Percentiles rank a stretch among this genome's conserved stretches.
Conservation (phyloP, 495 filamentous ascomycete species). For the Penicillium turbatum region DNA sequence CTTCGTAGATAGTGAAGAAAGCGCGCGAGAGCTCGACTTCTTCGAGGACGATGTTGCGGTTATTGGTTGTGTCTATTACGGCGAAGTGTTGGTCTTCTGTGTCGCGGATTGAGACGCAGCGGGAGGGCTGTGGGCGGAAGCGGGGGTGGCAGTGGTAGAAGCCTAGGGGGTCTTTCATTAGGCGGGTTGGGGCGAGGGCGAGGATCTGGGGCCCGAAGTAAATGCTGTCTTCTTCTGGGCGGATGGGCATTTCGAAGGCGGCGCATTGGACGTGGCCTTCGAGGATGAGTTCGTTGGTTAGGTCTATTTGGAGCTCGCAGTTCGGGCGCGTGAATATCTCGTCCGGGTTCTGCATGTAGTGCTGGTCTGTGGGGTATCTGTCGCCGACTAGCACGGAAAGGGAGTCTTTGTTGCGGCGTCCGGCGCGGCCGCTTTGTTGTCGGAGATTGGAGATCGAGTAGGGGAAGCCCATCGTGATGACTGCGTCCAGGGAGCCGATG, state of each 20-base stretch:
- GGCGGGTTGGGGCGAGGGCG: slow-evolving; percentile 67
- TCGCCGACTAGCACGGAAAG: slow-evolving; percentile 90
- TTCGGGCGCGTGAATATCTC: slow-evolving; percentile 96
- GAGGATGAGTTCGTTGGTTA: slow-evolving; percentile 83
- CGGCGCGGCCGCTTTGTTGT: slow-evolving; percentile 92
- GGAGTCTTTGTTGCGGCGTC: slow-evolving; percentile 90
- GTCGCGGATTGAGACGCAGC: slow-evolving; percentile 83
- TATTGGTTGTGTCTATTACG: slow-evolving; percentile 82
- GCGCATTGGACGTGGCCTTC: slow-evolving; percentile 97
- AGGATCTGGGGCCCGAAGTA: slow-evolving; percentile 79
- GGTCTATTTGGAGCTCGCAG: slow-evolving; percentile 79
- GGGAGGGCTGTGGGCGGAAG: slow-evolving; percentile 80
- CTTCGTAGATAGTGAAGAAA: slow-evolving; percentile 95
- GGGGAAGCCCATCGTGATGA: slow-evolving; percentile 90
- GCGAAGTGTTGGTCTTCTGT: slow-evolving; percentile 91
- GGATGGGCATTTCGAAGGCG: slow-evolving; percentile 90
- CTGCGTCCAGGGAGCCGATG: slow-evolving; percentile 92
- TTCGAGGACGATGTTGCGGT: slow-evolving; percentile 81
- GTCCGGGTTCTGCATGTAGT: slow-evolving; percentile 94
- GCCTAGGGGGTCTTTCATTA: slow-evolving; percentile 67
- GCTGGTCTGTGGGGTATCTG: slow-evolving; percentile 85
- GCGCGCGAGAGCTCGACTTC: slow-evolving; percentile 94
- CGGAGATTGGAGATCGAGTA: slow-evolving; percentile 91
- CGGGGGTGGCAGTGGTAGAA: slow-evolving; percentile 88
- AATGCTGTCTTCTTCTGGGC: slow-evolving; percentile 62